Conservation (phyloP, 345 rosid genomes). For the Euphorbia lathyris region DNA sequence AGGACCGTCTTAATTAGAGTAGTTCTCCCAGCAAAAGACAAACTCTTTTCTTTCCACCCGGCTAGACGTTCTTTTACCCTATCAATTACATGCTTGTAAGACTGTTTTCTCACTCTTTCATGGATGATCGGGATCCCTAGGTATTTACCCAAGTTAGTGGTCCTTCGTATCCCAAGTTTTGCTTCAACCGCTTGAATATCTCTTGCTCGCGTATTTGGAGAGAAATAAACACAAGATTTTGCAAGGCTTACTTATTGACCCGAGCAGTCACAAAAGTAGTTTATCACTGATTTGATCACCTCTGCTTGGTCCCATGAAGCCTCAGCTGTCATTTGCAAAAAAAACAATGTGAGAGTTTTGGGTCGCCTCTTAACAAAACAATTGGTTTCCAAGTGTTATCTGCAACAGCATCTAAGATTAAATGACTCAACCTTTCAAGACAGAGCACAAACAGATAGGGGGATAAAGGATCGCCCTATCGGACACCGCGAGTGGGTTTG, state of each 20-base stretch:
- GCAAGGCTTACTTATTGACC: not conserved
- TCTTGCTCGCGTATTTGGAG: not conserved
- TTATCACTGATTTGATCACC: not conserved
- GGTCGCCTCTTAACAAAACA: not conserved
- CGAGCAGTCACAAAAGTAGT: not conserved
- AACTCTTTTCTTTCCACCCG: not conserved
- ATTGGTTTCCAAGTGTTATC: not conserved
- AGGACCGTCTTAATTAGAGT: not conserved
- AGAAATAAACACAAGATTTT: not conserved
- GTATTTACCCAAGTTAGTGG: not conserved
- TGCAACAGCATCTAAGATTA: not conserved
- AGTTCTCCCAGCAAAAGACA: not conserved
- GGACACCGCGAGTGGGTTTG: not conserved
- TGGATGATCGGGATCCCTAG: not conserved
- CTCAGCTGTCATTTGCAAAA: not conserved
- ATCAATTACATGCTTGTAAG: too few species aligned
- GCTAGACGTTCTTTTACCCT: not conserved
- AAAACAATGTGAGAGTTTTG: not conserved
- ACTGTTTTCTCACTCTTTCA: not conserved
- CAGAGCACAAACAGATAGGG: not conserved
- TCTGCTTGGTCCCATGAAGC: not conserved
- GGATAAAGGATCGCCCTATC: not conserved
- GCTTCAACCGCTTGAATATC: too few species aligned
- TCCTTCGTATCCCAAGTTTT: too few species aligned
- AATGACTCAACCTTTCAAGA: not conserved